A percentile compares a stretch with the other conserved stretches of the same genome.
Evolutionary conservation across 257 asterid species (phyloP).

Genomic region (Mitragyna speciosa): DNA sequence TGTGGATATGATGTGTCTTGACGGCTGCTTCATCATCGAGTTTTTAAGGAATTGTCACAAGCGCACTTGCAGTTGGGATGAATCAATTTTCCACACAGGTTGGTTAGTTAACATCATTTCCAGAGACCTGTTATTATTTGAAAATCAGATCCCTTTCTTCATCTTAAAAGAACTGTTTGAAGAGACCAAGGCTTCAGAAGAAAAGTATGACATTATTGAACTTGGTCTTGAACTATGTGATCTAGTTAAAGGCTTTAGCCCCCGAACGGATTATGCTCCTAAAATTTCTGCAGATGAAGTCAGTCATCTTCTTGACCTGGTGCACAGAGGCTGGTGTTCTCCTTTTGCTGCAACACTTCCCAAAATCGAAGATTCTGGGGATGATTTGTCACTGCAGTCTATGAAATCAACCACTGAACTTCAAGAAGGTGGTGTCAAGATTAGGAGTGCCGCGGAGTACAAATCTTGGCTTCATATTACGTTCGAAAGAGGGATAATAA

Average conservation of each 20-base stretch:
- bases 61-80: slow-evolving; percentile 13
- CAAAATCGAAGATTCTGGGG: too few species aligned
- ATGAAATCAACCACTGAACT: not conserved
- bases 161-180: slow-evolving; percentile 13
- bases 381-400: not conserved
- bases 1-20: slow-evolving; percentile 41
- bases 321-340: not conserved
- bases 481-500: not conserved
- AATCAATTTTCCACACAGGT: slow-evolving; percentile 10
- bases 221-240: too few species aligned
- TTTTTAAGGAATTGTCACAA: slow-evolving; percentile 21
- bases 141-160: slow-evolving; percentile 48
- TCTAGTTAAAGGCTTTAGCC: not conserved
- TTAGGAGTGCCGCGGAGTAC: not conserved
- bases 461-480: not conserved
- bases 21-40: slow-evolving; percentile 40
- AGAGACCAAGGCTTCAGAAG: not conserved
- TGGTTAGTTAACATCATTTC: slow-evolving; percentile 13
- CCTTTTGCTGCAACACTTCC: not conserved
- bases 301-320: not conserved
- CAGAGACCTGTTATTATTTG: slow-evolving; percentile 39
- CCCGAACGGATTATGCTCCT: not conserved
- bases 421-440: not conserved
- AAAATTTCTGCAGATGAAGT: not conserved
- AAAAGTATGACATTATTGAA: not conserved